Conservation (phyloP, 2,329 filamentous ascomycete genomes). For the Phaeophleospora eucalypticola region DNA sequence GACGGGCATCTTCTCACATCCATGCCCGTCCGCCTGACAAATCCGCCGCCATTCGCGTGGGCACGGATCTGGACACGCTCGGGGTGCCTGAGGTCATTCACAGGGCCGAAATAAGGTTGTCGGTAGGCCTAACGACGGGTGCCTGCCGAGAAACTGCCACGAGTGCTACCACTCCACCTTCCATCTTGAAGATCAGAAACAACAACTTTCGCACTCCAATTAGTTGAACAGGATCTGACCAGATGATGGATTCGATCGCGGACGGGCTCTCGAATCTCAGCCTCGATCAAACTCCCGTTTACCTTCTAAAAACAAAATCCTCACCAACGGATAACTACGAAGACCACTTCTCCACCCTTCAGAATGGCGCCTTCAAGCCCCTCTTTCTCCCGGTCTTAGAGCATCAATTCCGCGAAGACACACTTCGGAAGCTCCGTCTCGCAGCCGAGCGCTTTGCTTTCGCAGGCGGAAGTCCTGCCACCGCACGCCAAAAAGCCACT, state of each 20-base stretch:
- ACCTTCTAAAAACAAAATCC: slow-evolving; percentile 76
- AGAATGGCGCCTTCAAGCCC: slow-evolving; percentile 54
- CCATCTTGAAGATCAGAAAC: not conserved
- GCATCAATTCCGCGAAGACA: slow-evolving; percentile 61
- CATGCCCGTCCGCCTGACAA: slow-evolving; percentile 17
- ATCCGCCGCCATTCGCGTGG: slow-evolving; percentile 9
- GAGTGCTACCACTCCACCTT: too few relatives aligned
- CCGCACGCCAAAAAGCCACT: slow-evolving; percentile 27
- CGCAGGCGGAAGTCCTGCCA: slow-evolving; percentile 27
- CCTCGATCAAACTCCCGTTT: slow-evolving; percentile 49
- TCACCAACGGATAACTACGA: slow-evolving; percentile 67
- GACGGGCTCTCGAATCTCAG: slow-evolving; percentile 21
- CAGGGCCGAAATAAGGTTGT: not conserved
- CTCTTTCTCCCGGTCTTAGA: slow-evolving; percentile 73
- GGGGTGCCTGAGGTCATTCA: slow-evolving; percentile 7
- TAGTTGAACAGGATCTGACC: not conserved
- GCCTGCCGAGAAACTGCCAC: not conserved
- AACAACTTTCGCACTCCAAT: slow-evolving; percentile 3
- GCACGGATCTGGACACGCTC: not conserved
- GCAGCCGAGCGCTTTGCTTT: slow-evolving; percentile 48
- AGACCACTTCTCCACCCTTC: slow-evolving; percentile 55
- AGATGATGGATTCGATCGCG: slow-evolving; percentile 29
- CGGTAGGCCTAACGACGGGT: not conserved
- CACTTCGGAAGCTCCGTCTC: slow-evolving; percentile 51
- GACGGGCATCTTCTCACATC: slow-evolving; percentile 30